A percentile compares a stretch with the other conserved stretches of the same genome.
These are phyloP conservation scores for Escovopsis sp. DNA, from an alignment of 2,329 filamentous ascomycete genomes.

Conservation along the genomic window DNA sequence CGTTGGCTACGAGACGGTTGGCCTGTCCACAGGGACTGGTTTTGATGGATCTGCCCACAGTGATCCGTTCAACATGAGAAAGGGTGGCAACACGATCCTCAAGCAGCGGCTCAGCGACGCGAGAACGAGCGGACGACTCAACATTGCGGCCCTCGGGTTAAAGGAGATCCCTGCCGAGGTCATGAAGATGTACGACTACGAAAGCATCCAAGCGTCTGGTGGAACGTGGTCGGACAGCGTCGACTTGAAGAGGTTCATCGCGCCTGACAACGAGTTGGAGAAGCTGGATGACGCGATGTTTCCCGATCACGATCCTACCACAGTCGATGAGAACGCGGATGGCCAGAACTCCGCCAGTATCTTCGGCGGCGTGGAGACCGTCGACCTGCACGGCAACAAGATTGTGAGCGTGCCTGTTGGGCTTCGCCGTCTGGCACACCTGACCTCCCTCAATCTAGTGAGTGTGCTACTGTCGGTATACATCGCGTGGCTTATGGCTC, in stretches of 20 bases:
- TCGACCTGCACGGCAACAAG: constrained; percentile 79
- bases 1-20: constrained; percentile 14
- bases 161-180: constrained; percentile 71
- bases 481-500: constrained; percentile 7
- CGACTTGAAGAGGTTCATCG: constrained; percentile 70
- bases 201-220: constrained; percentile 46
- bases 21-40: constrained; percentile 30
- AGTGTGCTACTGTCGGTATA: constrained; percentile 14
- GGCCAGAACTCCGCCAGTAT: constrained; percentile 45
- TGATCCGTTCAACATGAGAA: constrained; percentile 58
- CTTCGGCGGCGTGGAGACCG: constrained; percentile 65
- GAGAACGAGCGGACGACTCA: constrained; percentile 65
- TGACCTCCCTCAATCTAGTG: constrained; percentile 75
- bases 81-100: constrained; percentile 52
- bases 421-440: constrained; percentile 52
- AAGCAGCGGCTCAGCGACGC: constrained; percentile 59
- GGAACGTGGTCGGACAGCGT: constrained; percentile 84
- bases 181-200: constrained; percentile 77
- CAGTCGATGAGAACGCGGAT: constrained; percentile 49
- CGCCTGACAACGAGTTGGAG: constrained; percentile 80
- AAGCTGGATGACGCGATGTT: constrained; percentile 61
- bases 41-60: constrained; percentile 31
- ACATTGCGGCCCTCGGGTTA: constrained; percentile 73
- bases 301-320: constrained; percentile 50
- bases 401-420: constrained; percentile 61